These are phyloP conservation scores for Wallacemonas rigidus DNA, from an alignment of 208 protist genomes.

Conservation along the genomic window DNA sequence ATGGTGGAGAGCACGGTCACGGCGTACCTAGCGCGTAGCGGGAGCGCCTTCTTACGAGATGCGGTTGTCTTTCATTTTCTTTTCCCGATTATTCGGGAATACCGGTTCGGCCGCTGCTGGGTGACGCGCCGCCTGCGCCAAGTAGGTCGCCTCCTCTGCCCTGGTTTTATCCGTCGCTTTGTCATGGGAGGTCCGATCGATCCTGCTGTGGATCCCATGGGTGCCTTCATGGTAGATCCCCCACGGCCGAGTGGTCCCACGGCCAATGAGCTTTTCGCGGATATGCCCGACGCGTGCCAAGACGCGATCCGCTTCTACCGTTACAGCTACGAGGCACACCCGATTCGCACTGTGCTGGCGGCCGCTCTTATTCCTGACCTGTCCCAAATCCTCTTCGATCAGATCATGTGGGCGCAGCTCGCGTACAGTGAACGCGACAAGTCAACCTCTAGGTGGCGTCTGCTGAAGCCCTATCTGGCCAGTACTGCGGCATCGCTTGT, in stretches of 20 bases:
- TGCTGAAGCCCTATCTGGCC: slow-evolving; percentile 54
- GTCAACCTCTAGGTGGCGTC: slow-evolving; percentile 50
- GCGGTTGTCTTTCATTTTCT: slow-evolving; percentile 57
- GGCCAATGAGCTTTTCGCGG: slow-evolving; percentile 13
- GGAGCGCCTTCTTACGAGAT: slow-evolving; percentile 38
- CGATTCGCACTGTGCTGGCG: slow-evolving; percentile 43
- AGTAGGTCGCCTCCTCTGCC: slow-evolving; percentile 30
- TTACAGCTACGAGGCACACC: slow-evolving; percentile 37
- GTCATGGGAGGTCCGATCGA: slow-evolving; percentile 7
- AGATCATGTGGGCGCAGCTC: slow-evolving; percentile 36
- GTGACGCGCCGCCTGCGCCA: slow-evolving; percentile 38
- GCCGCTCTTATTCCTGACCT: slow-evolving; percentile 49
- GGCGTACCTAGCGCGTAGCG: slow-evolving; percentile 30
- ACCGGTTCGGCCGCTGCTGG: slow-evolving; percentile 59
- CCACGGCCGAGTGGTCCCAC: background rate
- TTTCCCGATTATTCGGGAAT: slow-evolving; percentile 57
- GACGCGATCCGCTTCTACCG: slow-evolving; percentile 54
- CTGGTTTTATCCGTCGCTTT: slow-evolving; percentile 28
- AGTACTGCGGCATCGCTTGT: slow-evolving; percentile 20
- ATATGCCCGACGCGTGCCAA: slow-evolving; percentile 36
- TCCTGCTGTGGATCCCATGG: slow-evolving; percentile 9
- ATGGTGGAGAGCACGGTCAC: slow-evolving; percentile 58
- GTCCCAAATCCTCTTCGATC: slow-evolving; percentile 40
- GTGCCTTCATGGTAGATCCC: slow-evolving; percentile 10
- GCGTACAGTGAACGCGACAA: slow-evolving; percentile 36